Conservation (phyloP, 2,329 filamentous ascomycete genomes). For the Cadophora malorum region DNA sequence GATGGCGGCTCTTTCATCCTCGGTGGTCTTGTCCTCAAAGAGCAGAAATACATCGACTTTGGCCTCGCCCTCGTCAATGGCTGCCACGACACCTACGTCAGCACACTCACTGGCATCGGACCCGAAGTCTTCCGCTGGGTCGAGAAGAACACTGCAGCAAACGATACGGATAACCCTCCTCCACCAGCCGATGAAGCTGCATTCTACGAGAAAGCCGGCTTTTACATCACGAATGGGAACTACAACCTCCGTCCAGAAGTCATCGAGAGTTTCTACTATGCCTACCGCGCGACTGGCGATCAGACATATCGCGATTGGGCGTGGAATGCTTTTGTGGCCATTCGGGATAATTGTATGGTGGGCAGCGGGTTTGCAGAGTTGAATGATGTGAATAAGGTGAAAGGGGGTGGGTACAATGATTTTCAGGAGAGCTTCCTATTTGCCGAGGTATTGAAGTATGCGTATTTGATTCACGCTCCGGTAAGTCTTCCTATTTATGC, state of each 20-base stretch:
- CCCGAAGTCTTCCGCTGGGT: conserved; percentile 75
- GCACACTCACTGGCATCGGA: conserved; percentile 75
- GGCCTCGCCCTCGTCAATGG: conserved; percentile 74
- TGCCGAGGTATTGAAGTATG: conserved; percentile 86
- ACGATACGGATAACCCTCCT: conserved; percentile 49
- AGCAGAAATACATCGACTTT: conserved; percentile 73
- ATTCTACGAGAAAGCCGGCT: conserved; percentile 73
- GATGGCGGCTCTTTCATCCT: conserved; percentile 86
- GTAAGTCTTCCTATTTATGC: conserved; percentile 34
- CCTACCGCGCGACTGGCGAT: conserved; percentile 80
- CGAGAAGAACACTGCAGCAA: conserved; percentile 48
- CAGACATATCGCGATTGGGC: conserved; percentile 82
- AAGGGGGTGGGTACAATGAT: conserved; percentile 68
- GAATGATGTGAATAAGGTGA: conserved; percentile 65
- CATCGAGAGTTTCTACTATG: conserved; percentile 86
- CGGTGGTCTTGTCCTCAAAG: conserved; percentile 72
- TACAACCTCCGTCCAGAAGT: conserved; percentile 83
- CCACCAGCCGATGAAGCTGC: conserved; percentile 53
- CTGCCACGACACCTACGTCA: conserved; percentile 75
- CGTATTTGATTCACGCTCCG: conserved; percentile 65
- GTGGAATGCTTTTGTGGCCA: conserved; percentile 76
- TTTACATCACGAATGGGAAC: conserved; percentile 65
- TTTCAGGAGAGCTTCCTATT: conserved; percentile 90
- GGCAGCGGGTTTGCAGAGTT: conserved; percentile 73
- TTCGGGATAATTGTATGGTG: conserved; percentile 67